phyloP scores from a whole-genome alignment of 257 asterid species.

The Forsythia viridissima region DNA sequence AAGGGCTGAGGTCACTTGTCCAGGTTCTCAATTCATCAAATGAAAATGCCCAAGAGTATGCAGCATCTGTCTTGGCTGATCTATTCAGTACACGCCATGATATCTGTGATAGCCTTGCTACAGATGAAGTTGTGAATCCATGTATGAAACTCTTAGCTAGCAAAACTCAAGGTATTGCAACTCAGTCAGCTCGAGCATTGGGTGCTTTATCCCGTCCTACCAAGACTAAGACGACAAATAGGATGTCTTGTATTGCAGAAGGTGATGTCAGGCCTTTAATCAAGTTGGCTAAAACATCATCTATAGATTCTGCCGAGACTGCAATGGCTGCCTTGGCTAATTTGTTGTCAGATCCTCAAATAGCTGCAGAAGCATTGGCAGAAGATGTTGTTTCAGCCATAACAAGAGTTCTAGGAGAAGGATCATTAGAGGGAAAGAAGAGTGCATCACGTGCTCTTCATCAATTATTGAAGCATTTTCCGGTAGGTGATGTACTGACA shows the following conservation, averaged over 20 bases:
- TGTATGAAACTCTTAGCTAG: slow-evolving; percentile 68
- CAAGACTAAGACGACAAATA: slow-evolving; percentile 39
- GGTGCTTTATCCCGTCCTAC: slow-evolving; percentile 69
- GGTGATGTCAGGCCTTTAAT: slow-evolving; percentile 70
- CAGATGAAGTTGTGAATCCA: slow-evolving; percentile 66
- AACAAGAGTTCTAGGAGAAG: slow-evolving; percentile 69
- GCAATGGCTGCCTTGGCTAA: slow-evolving; percentile 82
- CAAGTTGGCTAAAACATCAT: slow-evolving; percentile 68
- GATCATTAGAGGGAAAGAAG: slow-evolving; percentile 71
- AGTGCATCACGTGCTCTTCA: slow-evolving; percentile 75
- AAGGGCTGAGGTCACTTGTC: slow-evolving; percentile 74
- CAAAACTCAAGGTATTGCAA: slow-evolving; percentile 61
- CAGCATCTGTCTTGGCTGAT: slow-evolving; percentile 75
- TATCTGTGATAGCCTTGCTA: slow-evolving; percentile 64
- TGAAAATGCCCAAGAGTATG: slow-evolving; percentile 67
- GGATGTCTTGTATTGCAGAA: slow-evolving; percentile 63
- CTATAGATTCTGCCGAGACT: slow-evolving; percentile 75
- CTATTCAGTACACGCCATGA: slow-evolving; percentile 62
- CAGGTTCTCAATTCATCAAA: slow-evolving; percentile 74
- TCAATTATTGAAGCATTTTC: slow-evolving; percentile 74
- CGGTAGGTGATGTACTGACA: slow-evolving; percentile 62
- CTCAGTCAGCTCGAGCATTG: slow-evolving; percentile 77
- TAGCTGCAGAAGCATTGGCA: slow-evolving; percentile 79
- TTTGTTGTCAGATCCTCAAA: slow-evolving; percentile 61
- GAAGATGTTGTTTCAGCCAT: slow-evolving; percentile 85